Evolutionary conservation across 2,329 filamentous ascomycete genomes (phyloP), one percentile per base, ranked within the genome.

Genomic region (Hymenoscyphus linearis): DNA sequence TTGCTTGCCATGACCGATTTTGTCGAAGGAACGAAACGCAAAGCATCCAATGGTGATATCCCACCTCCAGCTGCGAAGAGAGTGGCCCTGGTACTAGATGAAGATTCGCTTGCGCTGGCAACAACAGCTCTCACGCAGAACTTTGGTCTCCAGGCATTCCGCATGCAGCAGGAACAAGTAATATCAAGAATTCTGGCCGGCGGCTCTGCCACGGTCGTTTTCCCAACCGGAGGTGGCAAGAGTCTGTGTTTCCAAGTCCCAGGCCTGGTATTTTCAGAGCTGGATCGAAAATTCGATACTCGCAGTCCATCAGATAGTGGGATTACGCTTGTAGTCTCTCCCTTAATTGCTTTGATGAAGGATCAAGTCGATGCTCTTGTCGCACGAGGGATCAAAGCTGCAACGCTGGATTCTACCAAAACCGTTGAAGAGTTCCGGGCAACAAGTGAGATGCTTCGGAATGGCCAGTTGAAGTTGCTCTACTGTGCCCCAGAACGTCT

Each of bases 401-500:
- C 82, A 2, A 79, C 78, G 6, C 72, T 85, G 12, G 82, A 86
- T 67, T 86, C 82, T 0, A 82, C 78, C 4, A 85, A 84, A 65
- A 77, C 69, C 2, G 69, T 73, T 58, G 74, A 77, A 25, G 67
- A 76, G 55, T 74, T 75, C 57, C 62, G 77, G 1, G 59, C 73
- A 18, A 77, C 77, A 0, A 77, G 76, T 59, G 76, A 82, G 3
- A 75, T 80, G 57, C 69, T 80, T 58, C 74, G 76, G 16, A 73
- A 76, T 40, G 82, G 81, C 0, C 71, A 76, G 13, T 68, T 86
- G 7, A 79, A 81, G 3, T 68, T 86, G 2, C 71, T 86, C 3
- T 86, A 85, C 63, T 84, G 82, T 58, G 81, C 83, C 0, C 84
- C 84, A 0, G 84, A 86, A 69, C 76, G 82, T 6, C 74, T 86